A percentile compares a stretch with the other conserved stretches of the same genome.
phyloP scores from a whole-genome alignment of 345 rosid genomes.

The Citrus medica region DNA sequence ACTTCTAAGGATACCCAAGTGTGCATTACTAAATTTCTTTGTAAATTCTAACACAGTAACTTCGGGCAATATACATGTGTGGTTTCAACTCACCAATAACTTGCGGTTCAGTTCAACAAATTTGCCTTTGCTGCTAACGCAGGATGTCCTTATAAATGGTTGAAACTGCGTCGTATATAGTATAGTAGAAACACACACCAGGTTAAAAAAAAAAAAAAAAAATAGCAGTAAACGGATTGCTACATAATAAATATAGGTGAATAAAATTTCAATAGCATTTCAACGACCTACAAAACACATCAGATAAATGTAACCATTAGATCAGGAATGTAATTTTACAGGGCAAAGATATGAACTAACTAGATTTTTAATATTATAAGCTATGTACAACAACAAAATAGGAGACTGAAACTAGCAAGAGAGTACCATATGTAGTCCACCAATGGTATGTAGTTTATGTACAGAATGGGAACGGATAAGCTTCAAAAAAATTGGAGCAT shows the following conservation, averaged over 20 bases:
- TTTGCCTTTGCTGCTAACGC: too few relatives aligned
- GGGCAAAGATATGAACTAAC: neutral
- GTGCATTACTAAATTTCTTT: too few relatives aligned
- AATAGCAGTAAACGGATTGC: neutral
- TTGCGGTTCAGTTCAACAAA: too few relatives aligned
- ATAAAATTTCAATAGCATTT: neutral
- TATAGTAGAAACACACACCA: too few relatives aligned
- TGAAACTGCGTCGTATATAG: neutral
- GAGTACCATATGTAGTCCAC: conserved; percentile 7
- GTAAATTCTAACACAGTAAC: too few relatives aligned
- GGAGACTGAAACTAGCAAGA: neutral
- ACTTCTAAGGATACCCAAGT: too few relatives aligned
- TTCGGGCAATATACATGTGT: too few relatives aligned
- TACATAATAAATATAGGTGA: neutral
- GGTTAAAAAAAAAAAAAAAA: neutral
- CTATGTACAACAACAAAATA: conserved; percentile 25
- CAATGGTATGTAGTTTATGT: neutral
- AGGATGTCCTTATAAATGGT: neutral
- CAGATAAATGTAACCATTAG: neutral
- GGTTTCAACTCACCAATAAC: too few relatives aligned
- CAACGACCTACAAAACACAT: neutral
- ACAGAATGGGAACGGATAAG: conserved; percentile 19
- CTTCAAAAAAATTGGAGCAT: conserved; percentile 27
- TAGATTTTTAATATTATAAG: neutral
- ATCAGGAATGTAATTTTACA: neutral